Evolutionary conservation across 108 stramenopile genomes (phyloP).

Genomic region (Nitzschia sp.): DNA sequence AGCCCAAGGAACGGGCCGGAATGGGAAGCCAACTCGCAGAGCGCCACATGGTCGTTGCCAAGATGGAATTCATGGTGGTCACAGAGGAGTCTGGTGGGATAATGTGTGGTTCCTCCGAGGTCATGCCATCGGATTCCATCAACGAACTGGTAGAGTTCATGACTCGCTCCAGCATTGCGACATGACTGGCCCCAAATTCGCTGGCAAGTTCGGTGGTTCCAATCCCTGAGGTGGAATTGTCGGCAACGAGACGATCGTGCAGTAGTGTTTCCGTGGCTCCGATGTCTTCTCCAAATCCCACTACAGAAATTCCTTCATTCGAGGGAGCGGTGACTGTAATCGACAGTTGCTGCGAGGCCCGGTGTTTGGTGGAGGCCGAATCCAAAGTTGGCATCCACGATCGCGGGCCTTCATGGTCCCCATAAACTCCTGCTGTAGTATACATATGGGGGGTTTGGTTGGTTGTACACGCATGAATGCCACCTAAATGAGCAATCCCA

Average conservation of each 20-base stretch:
- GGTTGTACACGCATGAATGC: conserved; percentile 44
- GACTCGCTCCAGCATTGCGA: conserved; percentile 29
- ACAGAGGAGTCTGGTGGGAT: conserved; percentile 52
- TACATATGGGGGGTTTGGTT: conserved; percentile 69
- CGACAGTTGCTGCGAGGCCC: conserved; percentile 63
- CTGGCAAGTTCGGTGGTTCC: conserved; percentile 27
- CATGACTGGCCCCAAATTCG: conserved; percentile 46
- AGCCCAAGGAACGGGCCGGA: conserved; percentile 77
- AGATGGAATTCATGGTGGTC: conserved; percentile 39
- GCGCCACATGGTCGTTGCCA: conserved; percentile 67
- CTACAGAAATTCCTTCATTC: conserved; percentile 57
- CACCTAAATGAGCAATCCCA: conserved; percentile 36
- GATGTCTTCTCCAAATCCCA: conserved; percentile 79
- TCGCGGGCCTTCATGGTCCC: conserved; percentile 84
- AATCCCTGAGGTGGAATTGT: not conserved
- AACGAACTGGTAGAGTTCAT: too few species aligned
- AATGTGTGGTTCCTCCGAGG: conserved; percentile 44
- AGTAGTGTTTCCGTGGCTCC: conserved; percentile 53
- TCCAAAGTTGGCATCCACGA: conserved; percentile 82
- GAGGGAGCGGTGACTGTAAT: conserved; percentile 63
- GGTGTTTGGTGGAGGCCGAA: conserved; percentile 70
- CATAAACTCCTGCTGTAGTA: conserved; percentile 69
- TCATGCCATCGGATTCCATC: not conserved
- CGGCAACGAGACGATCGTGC: conserved; percentile 37
- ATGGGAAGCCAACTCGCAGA: conserved; percentile 75